phyloP scores from a whole-genome alignment of 305 asterid species.

The Solanum hybrid region DNA sequence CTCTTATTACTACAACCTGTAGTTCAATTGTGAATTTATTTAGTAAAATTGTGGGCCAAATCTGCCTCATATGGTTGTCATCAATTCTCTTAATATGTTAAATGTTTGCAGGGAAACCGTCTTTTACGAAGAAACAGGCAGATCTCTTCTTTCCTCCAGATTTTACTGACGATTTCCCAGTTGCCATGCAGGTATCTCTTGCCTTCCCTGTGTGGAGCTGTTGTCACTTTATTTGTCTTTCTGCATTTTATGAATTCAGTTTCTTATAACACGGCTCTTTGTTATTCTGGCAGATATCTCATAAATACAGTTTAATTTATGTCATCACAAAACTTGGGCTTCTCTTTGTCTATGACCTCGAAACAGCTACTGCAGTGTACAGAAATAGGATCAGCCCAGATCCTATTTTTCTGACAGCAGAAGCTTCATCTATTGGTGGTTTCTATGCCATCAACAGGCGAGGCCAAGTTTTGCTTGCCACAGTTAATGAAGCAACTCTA shows the following conservation, averaged over 20 bases:
- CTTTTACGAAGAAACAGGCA: constrained; percentile 93
- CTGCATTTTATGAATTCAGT: neutral
- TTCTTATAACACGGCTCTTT: constrained; percentile 8
- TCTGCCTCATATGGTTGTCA: neutral
- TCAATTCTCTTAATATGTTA: neutral
- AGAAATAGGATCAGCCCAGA: constrained; percentile 99
- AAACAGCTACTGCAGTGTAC: constrained; percentile 89
- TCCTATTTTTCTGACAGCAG: constrained; percentile 90
- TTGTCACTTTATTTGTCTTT: neutral
- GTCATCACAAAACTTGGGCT: constrained; percentile 98
- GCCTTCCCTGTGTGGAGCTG: neutral
- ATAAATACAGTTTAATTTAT: constrained; percentile 76
- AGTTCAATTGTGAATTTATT: neutral
- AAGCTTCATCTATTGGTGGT: constrained; percentile 93
- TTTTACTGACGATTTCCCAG: constrained; percentile 73
- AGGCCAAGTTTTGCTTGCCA: constrained; percentile 96
- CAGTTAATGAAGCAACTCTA: constrained; percentile 88
- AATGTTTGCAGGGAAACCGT: constrained; percentile 61
- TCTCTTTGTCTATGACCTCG: constrained; percentile 96
- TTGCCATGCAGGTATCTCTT: constrained; percentile 45
- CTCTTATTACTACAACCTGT: neutral
- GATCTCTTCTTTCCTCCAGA: constrained; percentile 98
- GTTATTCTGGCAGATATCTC: constrained; percentile 67
- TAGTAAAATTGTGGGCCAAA: neutral
- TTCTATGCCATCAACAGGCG: constrained; percentile 95